phyloP scores from a whole-genome alignment of 768 basidiomycete genomes.

The Mycena albidolilacea region DNA sequence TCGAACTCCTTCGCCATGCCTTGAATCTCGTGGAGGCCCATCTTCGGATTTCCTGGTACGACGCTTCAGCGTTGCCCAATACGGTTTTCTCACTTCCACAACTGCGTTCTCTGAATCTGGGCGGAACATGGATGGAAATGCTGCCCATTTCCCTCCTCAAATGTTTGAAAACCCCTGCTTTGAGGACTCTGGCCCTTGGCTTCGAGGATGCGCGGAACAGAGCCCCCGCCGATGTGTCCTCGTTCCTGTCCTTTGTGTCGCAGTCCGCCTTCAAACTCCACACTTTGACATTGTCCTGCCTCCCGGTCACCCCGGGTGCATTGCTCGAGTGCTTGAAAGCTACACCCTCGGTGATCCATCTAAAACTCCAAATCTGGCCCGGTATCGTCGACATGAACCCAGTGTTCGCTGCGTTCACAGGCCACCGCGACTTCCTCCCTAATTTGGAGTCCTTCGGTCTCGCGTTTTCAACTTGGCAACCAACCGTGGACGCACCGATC shows the following conservation, averaged over 20 bases:
- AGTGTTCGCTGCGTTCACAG: neutral
- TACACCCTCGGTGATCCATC: constrained; percentile 4
- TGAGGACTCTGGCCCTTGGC: constrained; percentile 3
- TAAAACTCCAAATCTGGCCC: neutral
- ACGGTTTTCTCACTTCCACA: neutral
- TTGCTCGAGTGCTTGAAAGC: constrained; percentile 6
- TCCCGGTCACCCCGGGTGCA: neutral
- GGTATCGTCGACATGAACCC: neutral
- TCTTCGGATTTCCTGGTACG: neutral
- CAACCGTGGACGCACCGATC: no score
- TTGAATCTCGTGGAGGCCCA: constrained; percentile 1
- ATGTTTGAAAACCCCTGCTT: constrained; percentile 5
- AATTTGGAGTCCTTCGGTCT: constrained; percentile 4
- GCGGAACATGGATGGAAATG: neutral
- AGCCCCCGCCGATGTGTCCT: neutral
- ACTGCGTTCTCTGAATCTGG: neutral
- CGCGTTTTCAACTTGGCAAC: no score
- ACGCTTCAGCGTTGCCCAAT: neutral
- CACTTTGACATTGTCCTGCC: neutral
- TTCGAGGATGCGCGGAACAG: neutral
- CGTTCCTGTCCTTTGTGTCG: constrained; percentile 14
- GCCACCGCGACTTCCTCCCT: constrained; percentile 8
- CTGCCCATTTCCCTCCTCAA: neutral
- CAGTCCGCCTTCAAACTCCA: constrained; percentile 21
- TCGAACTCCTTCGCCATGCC: neutral